Conservation (phyloP, 495 filamentous ascomycete genomes). For the Darksidea phi region DNA sequence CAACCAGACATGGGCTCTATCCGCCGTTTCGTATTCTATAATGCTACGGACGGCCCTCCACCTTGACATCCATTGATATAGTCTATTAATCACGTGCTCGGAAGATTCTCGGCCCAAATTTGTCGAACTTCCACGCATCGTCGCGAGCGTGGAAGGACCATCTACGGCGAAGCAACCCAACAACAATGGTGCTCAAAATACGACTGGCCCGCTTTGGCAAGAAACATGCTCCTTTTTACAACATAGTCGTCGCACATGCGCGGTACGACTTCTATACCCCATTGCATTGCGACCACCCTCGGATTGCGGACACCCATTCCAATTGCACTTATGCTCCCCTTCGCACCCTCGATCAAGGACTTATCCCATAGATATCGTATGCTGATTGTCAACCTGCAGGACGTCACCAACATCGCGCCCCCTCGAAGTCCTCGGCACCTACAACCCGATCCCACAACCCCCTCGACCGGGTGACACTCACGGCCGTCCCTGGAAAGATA, state of each 20-base stretch:
- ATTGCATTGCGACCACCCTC: constrained; percentile 1
- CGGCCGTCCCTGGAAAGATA: constrained; percentile 77
- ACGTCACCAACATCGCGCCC: constrained; percentile 81
- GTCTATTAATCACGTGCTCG: not conserved
- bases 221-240: constrained; percentile 83
- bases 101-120: not conserved
- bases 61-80: too few relatives aligned
- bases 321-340: not conserved
- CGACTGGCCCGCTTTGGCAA: constrained; percentile 92
- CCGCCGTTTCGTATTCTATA: too few relatives aligned
- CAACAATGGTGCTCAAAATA: constrained; percentile 83
- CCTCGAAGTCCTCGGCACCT: constrained; percentile 90
- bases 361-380: not conserved
- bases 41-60: too few relatives aligned
- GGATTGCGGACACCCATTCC: not conserved
- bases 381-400: constrained; percentile 34
- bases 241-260: constrained; percentile 95
- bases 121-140: constrained; percentile 1
- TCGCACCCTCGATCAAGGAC: too few relatives aligned
- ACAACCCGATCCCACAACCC: constrained; percentile 83
- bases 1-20: too few relatives aligned
- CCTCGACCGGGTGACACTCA: constrained; percentile 65
- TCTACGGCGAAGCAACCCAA: not conserved
- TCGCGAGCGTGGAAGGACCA: not conserved
- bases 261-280: constrained; percentile 56